These are phyloP conservation scores for Ambrosiella xylebori DNA, from an alignment of 2,329 filamentous ascomycete genomes.

Conservation along the genomic window DNA sequence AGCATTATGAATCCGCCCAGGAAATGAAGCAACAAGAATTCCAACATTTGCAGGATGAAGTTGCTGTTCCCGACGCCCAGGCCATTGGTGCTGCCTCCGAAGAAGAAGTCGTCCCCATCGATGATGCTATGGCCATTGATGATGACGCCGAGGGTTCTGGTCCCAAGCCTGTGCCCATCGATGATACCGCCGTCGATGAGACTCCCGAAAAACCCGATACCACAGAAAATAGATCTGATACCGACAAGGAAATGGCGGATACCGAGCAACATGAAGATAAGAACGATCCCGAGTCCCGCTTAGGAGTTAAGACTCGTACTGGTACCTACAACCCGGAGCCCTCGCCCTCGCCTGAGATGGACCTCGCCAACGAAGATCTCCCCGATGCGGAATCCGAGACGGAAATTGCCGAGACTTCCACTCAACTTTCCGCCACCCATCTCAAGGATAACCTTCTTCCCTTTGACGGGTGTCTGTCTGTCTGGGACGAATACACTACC, in stretches of 20 bases:
- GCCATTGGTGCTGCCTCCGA: constrained; percentile 77
- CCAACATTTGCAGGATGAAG: constrained; percentile 77
- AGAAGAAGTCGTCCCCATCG: constrained; percentile 70
- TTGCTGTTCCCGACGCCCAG: constrained; percentile 69
- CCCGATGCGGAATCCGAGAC: constrained; percentile 34
- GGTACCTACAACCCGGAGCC: constrained; percentile 39
- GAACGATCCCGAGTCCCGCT: constrained; percentile 33
- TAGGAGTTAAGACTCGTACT: constrained; percentile 42
- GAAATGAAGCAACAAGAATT: constrained; percentile 72
- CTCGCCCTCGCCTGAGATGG: constrained; percentile 20
- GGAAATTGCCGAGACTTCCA: constrained; percentile 35
- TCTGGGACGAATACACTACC: constrained; percentile 75
- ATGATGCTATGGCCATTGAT: constrained; percentile 78
- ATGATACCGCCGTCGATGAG: constrained; percentile 19
- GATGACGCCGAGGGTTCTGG: constrained; percentile 39
- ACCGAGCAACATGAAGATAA: neutral
- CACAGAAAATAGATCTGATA: constrained; percentile 20
- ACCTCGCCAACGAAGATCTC: constrained; percentile 24
- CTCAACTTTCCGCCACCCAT: constrained; percentile 57
- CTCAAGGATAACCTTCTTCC: constrained; percentile 36
- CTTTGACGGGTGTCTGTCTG: constrained; percentile 42
- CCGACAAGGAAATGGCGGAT: constrained; percentile 19
- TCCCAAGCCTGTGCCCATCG: constrained; percentile 28
- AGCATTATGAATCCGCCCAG: constrained; percentile 18
- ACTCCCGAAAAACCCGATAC: constrained; percentile 23